Conservation (phyloP, 2,329 filamentous ascomycete species). For the Neofusicoccum sp. region DNA sequence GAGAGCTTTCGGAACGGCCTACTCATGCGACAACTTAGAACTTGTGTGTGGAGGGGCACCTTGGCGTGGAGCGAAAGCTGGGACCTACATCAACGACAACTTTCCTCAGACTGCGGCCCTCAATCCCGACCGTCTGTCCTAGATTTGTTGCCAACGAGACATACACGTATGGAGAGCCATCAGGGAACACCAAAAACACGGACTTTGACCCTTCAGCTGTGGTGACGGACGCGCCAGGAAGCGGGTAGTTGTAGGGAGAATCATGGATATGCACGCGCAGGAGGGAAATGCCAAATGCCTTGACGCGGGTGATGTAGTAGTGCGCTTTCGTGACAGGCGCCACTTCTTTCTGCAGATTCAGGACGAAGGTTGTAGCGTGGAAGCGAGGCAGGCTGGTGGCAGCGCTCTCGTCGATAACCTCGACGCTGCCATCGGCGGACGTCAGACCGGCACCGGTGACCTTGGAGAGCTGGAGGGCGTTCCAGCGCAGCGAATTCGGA, state of each 20-base stretch:
- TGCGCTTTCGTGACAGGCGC: slow-evolving; percentile 81
- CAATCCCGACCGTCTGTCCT: slow-evolving; percentile 38
- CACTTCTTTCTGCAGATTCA: slow-evolving; percentile 72
- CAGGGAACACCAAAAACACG: slow-evolving; percentile 80
- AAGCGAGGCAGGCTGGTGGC: slow-evolving; percentile 64
- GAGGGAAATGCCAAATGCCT: slow-evolving; percentile 68
- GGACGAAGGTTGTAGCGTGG: slow-evolving; percentile 78
- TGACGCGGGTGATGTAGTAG: slow-evolving; percentile 76
- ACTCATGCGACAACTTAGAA: not conserved
- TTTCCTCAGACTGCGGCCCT: slow-evolving; percentile 62
- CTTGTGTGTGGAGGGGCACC: no score
- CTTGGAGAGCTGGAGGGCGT: slow-evolving; percentile 51
- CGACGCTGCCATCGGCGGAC: slow-evolving; percentile 32
- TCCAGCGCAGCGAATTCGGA: slow-evolving; percentile 55
- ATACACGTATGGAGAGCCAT: slow-evolving; percentile 77
- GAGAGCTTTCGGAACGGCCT: slow-evolving; percentile 77
- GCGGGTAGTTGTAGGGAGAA: slow-evolving; percentile 64
- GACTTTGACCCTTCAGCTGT: slow-evolving; percentile 65
- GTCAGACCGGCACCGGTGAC: slow-evolving; percentile 33
- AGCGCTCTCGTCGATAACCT: slow-evolving; percentile 41
- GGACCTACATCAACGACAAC: slow-evolving; percentile 63
- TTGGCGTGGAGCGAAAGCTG: no score
- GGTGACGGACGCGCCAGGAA: slow-evolving; percentile 23
- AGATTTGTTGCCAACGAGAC: slow-evolving; percentile 53
- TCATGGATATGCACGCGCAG: slow-evolving; percentile 80